A percentile compares a stretch with the other conserved stretches of the same genome.
Conservation (phyloP, 2,329 filamentous ascomycete genomes). For the Raffaelea ambrosiae region DNA sequence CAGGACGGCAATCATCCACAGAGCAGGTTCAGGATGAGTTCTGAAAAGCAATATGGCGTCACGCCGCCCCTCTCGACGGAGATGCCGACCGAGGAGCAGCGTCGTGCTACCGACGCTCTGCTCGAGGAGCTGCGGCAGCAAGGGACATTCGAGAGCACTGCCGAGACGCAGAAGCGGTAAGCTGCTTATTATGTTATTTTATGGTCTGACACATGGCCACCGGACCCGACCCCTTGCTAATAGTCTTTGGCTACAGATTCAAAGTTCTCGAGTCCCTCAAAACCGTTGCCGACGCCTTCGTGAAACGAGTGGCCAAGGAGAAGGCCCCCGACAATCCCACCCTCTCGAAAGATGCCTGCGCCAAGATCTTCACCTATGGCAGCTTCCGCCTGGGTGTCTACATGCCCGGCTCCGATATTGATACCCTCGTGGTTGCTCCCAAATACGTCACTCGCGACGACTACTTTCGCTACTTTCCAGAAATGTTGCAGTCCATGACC, state of each 20-base stretch:
- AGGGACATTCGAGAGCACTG: slow-evolving; percentile 81
- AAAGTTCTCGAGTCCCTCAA: slow-evolving; percentile 70
- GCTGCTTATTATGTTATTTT: no score
- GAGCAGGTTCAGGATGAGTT: slow-evolving; percentile 11
- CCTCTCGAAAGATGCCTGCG: slow-evolving; percentile 74
- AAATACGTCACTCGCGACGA: slow-evolving; percentile 83
- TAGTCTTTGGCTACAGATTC: slow-evolving; percentile 36
- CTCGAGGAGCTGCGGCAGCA: slow-evolving; percentile 78
- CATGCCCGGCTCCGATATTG: slow-evolving; percentile 94
- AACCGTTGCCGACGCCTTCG: slow-evolving; percentile 75
- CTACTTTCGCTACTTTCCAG: slow-evolving; percentile 87
- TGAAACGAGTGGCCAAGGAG: slow-evolving; percentile 67
- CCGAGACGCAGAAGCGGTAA: slow-evolving; percentile 78
- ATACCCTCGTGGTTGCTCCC: slow-evolving; percentile 86
- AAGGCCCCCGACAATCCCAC: slow-evolving; percentile 65
- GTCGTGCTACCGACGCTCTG: slow-evolving; percentile 67
- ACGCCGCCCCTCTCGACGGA: slow-evolving; percentile 75
- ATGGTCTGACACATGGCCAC: neutral
- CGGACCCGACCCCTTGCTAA: neutral
- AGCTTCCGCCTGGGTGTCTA: slow-evolving; percentile 93
- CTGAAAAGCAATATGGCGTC: slow-evolving; percentile 47
- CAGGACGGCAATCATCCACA: neutral
- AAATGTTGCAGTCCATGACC: slow-evolving; percentile 66
- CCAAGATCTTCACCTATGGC: slow-evolving; percentile 91
- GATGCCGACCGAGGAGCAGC: slow-evolving; percentile 69